A percentile compares a stretch with the other conserved stretches of the same genome.
These are phyloP conservation scores for Gracilaria gracilis DNA, from an alignment of 23 red algal genomes.

Conservation along the genomic window DNA sequence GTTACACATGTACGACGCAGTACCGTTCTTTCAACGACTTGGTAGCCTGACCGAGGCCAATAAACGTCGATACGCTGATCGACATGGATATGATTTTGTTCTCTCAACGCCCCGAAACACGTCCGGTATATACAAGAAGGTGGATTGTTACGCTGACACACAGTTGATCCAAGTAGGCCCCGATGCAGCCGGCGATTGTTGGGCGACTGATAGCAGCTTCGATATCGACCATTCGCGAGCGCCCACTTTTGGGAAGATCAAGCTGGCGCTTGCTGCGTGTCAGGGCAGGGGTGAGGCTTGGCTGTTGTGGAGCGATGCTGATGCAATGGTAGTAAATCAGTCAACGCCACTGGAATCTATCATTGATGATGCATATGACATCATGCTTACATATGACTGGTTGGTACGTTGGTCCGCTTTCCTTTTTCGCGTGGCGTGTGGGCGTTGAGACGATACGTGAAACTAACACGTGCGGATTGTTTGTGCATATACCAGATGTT, in stretches of 20 bases:
- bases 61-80: slow-evolving; percentile 79
- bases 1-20: slow-evolving; percentile 84
- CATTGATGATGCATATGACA: slow-evolving; percentile 84
- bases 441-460: background rate
- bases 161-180: slow-evolving; percentile 1
- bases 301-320: slow-evolving; percentile 91
- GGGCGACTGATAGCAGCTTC: slow-evolving; percentile 39
- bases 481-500: slow-evolving; percentile 60
- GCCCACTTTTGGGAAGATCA: slow-evolving; percentile 91
- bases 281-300: slow-evolving; percentile 71
- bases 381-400: slow-evolving; percentile 89
- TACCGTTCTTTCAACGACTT: slow-evolving; percentile 79
- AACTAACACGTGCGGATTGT: no score
- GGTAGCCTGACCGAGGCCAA: slow-evolving; percentile 70
- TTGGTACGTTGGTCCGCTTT: slow-evolving; percentile 32
- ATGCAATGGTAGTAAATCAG: slow-evolving; percentile 91
- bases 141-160: slow-evolving; percentile 22
- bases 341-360: slow-evolving; percentile 73
- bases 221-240: slow-evolving; percentile 72
- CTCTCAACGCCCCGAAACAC: slow-evolving; percentile 49
- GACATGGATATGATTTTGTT: slow-evolving; percentile 80
- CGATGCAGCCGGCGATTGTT: slow-evolving; percentile 51
- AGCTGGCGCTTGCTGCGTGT: slow-evolving; percentile 78
- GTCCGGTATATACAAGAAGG: slow-evolving; percentile 68
- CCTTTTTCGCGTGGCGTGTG: background rate